Base-by-base conservation (phyloP, 257 asterid species). In the Gentiana macrophylla region DNA sequence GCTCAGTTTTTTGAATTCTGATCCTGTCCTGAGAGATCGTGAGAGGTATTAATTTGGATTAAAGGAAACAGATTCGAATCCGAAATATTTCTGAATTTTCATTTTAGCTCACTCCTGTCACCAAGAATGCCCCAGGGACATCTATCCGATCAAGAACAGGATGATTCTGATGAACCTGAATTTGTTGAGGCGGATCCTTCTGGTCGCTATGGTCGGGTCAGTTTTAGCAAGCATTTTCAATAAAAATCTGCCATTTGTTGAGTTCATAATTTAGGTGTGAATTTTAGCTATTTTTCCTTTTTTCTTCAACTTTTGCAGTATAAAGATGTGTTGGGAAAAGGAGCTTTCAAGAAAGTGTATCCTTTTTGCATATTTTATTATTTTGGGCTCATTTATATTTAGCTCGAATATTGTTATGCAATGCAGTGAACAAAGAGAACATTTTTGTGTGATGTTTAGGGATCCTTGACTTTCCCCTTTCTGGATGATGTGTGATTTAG, bases 291-390 rank as follows among this genome's bases (percentile, higher is more conserved):
- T 35, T 35, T 36, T 41, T 50, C 5, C 47, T 49, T 12, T 37
- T 64, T 71, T 11, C 56, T 50, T 65, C 74, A 63, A 64, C 41
- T 53, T 56, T 52, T 79, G 87, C 94, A 92, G 99, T 92, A 92
- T 63, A 92, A 85, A 61, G 97, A 89, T 73, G 70, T 86, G 41
- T 64, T 89, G 32, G 97, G 97, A 35, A 86, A 66, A 83, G 97
- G 97, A 74, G 95, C 97, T 72, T 89, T 72, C 76, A 89, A 89
- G 79, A 89, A 83, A 89, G 97, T 89, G 97, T 89, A 89, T 73
- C 89, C 80, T 74, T 73, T 64, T 15, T 10, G 56, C 24, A 45
- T 37, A 66, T 65, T 52, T 60, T 13, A 11, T 33, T 57, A 12
- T 55, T 52, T n/a, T 32, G 2, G 13, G 36, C 37, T 5, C 0